Percentiles rank a stretch among this genome's conserved stretches.
Conservation (phyloP, 805 yeast genomes). For the Pichia exigua region DNA sequence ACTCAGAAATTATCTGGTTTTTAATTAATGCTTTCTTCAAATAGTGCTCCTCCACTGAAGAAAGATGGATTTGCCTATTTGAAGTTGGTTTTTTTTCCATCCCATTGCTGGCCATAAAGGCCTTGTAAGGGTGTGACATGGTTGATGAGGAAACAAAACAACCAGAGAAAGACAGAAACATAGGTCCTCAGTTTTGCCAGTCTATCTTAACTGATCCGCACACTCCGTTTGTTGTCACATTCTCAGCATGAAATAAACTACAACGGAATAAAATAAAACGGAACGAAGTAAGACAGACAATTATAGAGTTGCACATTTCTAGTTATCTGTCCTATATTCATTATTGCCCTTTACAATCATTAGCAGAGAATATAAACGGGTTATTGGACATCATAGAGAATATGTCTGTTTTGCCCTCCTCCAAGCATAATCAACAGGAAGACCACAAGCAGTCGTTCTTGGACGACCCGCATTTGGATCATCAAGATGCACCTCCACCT, state of each 20-base stretch:
- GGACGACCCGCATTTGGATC: background rate
- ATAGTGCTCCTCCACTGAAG: slow-evolving; percentile 75
- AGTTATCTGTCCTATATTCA: no score
- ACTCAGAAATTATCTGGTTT: slow-evolving; percentile 54
- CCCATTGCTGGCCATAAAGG: slow-evolving; percentile 1
- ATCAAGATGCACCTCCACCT: background rate
- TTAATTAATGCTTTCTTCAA: slow-evolving; percentile 74
- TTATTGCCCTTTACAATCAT: background rate
- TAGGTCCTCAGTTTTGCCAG: no score
- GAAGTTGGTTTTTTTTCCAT: background rate
- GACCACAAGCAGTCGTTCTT: background rate
- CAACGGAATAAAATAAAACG: no score
- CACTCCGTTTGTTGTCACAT: no score
- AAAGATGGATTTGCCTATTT: slow-evolving; percentile 20
- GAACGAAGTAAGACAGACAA: no score
- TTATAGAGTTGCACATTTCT: no score
- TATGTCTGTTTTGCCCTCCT: background rate
- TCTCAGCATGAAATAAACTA: no score
- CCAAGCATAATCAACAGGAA: background rate
- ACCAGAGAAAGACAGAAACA: background rate
- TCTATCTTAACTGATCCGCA: no score
- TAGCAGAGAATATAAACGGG: background rate
- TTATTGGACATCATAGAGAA: no score
- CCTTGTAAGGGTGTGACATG: slow-evolving; percentile 6
- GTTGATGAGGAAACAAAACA: background rate